phyloP scores from a whole-genome alignment of 1,284 basidiomycete species.

The Taiwanofungus camphoratus region DNA sequence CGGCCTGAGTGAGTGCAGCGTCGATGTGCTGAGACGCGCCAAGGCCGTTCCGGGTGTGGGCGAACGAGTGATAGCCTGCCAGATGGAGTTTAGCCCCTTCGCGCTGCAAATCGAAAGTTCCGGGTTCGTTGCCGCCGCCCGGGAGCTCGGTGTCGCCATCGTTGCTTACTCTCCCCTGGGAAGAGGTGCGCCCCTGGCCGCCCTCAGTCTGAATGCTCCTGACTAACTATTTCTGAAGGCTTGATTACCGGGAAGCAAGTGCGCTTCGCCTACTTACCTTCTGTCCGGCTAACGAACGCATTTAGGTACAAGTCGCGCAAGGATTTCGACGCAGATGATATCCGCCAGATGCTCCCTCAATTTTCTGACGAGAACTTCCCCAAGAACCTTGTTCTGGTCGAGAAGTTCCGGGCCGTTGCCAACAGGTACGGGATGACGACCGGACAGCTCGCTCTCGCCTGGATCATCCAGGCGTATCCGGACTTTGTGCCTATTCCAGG shows the following conservation, averaged over 20 bases:
- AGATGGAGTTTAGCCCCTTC: conserved; percentile 43
- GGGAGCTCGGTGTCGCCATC: conserved; percentile 29
- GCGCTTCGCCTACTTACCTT: too few species aligned
- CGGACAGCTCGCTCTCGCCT: too few species aligned
- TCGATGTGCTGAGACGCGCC: conserved; percentile 38
- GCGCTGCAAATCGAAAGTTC: conserved; percentile 30
- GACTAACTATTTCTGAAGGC: too few species aligned
- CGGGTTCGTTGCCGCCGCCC: conserved; percentile 24
- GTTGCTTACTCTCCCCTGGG: conserved; percentile 39
- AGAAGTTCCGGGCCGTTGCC: conserved; percentile 5
- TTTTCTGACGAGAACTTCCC: conserved; percentile 3
- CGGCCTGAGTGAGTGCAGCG: conserved; percentile 39
- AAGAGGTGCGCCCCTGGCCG: conserved; percentile 23
- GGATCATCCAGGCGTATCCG: too few species aligned
- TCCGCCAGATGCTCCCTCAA: background rate
- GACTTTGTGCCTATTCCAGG: too few species aligned
- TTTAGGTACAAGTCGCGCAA: background rate
- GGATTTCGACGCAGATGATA: background rate
- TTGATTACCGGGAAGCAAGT: too few species aligned
- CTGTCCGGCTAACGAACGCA: too few species aligned
- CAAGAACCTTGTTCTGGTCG: conserved; percentile 4
- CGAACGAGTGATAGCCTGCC: conserved; percentile 25
- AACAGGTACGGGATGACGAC: too few species aligned
- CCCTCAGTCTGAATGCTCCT: background rate
- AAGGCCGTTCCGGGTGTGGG: conserved; percentile 33